Conservation (phyloP, 768 basidiomycete species). For the Trametes punicea region DNA sequence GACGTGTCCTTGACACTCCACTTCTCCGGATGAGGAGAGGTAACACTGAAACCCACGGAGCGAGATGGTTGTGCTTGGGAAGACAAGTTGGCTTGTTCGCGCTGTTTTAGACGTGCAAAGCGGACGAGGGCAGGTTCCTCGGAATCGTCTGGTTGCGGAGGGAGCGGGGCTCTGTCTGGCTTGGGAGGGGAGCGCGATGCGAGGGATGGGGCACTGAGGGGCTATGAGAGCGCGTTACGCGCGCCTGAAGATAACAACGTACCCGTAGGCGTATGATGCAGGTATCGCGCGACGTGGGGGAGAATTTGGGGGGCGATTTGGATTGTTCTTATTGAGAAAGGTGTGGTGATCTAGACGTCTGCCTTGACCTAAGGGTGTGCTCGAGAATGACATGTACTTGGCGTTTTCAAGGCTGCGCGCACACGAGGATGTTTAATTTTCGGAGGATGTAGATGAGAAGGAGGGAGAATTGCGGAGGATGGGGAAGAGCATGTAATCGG, state of each 20-base stretch:
- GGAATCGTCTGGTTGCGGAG: constrained; percentile 40
- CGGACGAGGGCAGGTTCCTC: constrained; percentile 45
- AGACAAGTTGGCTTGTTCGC: constrained; percentile 34
- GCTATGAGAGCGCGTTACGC: constrained; percentile 22
- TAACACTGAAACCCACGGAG: constrained; percentile 27
- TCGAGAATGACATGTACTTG: constrained; percentile 78
- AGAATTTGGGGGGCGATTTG: constrained; percentile 28
- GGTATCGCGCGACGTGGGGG: constrained; percentile 42
- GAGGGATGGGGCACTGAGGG: constrained; percentile 51
- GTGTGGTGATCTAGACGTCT: constrained; percentile 80
- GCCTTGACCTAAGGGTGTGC: constrained; percentile 80
- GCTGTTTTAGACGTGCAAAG: constrained; percentile 46
- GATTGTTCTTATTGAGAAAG: constrained; percentile 62
- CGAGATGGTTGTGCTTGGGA: constrained; percentile 20
- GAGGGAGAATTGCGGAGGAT: constrained; percentile 2
- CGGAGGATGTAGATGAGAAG: neutral
- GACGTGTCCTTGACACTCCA: constrained; percentile 81
- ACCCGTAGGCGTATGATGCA: constrained; percentile 73
- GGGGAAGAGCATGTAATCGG: constrained; percentile 15
- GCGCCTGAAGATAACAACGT: constrained; percentile 25
- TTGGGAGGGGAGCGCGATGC: constrained; percentile 60
- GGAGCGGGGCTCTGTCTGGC: constrained; percentile 37
- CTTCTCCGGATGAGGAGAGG: constrained; percentile 52
- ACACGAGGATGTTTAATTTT: neutral
- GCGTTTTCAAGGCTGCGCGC: constrained; percentile 14